A percentile compares a stretch with the other conserved stretches of the same genome.
phyloP scores from a whole-genome alignment of 1,284 basidiomycete species.

The Austroboletus rostrupii region DNA sequence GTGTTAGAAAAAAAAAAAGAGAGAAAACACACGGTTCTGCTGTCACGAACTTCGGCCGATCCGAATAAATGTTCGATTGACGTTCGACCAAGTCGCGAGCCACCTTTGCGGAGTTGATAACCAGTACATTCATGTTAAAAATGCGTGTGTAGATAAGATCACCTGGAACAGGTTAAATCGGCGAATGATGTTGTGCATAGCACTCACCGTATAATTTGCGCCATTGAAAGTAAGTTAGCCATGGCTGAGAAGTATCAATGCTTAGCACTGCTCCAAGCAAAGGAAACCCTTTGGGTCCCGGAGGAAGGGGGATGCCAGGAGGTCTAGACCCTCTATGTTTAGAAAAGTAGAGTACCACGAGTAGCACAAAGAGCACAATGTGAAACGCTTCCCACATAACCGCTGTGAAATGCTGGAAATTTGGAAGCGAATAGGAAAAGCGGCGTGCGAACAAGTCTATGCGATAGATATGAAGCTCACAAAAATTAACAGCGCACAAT shows the following conservation, averaged over 20 bases:
- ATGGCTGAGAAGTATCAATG: slow-evolving; percentile 23
- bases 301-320: slow-evolving; percentile 15
- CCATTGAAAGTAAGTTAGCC: slow-evolving; percentile 27
- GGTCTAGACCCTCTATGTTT: background rate
- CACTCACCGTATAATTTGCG: slow-evolving; percentile 20
- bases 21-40: slow-evolving; percentile 11
- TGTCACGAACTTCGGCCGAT: slow-evolving; percentile 23
- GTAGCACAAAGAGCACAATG: slow-evolving; percentile 8
- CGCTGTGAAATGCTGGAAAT: too few species aligned
- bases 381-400: slow-evolving; percentile 8
- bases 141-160: slow-evolving; percentile 21
- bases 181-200: background rate
- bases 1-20: background rate
- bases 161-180: slow-evolving; percentile 13
- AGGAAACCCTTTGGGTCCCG: slow-evolving; percentile 25
- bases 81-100: slow-evolving; percentile 22
- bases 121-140: slow-evolving; percentile 21
- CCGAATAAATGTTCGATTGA: slow-evolving; percentile 26
- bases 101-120: slow-evolving; percentile 25
- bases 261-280: slow-evolving; percentile 20
- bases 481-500: too few species aligned
- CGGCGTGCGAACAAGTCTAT: too few species aligned
- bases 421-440: too few species aligned
- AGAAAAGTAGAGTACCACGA: slow-evolving; percentile 15
- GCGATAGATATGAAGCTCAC: too few species aligned